A percentile compares a stretch with the other conserved stretches of the same genome.
These are phyloP conservation scores for Aspergillus proliferans DNA, from an alignment of 2,329 filamentous ascomycete genomes.

Conservation along the genomic window DNA sequence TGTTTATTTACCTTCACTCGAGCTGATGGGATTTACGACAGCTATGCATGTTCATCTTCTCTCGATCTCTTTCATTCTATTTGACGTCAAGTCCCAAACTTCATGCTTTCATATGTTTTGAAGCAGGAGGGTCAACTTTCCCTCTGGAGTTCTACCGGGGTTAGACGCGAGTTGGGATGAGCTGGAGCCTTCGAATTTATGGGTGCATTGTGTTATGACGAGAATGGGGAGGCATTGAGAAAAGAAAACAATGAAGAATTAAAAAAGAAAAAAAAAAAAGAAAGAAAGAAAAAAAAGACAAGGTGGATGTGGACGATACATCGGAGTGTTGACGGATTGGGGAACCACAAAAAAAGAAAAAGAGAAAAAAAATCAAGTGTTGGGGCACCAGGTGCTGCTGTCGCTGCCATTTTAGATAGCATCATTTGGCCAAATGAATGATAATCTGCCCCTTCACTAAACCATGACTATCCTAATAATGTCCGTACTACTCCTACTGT, in stretches of 20 bases:
- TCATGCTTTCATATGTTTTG: not conserved
- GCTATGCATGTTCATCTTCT: constrained; percentile 1
- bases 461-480: not conserved
- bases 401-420: not conserved
- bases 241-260: not conserved
- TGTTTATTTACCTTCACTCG: not conserved
- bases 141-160: too few relatives aligned
- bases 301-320: not conserved
- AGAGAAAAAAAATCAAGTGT: constrained; percentile 18
- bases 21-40: not conserved
- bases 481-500: too few relatives aligned
- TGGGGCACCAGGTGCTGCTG: constrained; percentile 18
- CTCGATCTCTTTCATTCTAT: not conserved
- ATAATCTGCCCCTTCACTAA: not conserved
- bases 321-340: not conserved
- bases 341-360: constrained; percentile 1
- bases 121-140: not conserved
- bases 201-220: too few relatives aligned
- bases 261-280: not conserved
- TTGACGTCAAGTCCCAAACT: not conserved
- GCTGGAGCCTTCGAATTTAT: too few relatives aligned
- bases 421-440: not conserved
- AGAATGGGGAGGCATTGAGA: not conserved
- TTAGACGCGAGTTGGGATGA: too few relatives aligned
- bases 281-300: not conserved